Conservation (phyloP, 2,329 filamentous ascomycete genomes). For the Beauveria rudraprayagi region DNA sequence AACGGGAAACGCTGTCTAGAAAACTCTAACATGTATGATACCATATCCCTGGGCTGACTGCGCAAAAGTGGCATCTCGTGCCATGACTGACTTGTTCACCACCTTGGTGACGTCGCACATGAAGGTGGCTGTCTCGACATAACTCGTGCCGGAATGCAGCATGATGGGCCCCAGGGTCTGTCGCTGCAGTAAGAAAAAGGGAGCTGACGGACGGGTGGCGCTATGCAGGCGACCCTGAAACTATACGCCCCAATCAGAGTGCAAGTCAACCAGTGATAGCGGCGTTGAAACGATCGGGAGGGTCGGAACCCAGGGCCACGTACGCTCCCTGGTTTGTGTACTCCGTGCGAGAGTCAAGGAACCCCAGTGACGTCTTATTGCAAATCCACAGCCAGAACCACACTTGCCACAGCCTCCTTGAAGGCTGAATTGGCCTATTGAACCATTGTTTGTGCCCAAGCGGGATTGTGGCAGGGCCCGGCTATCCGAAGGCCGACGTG, state of each 20-base stretch:
- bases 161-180: not conserved
- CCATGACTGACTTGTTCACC: not conserved
- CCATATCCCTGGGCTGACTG: not conserved
- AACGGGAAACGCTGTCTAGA: not conserved
- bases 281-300: not conserved
- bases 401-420: not conserved
- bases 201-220: not conserved
- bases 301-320: not conserved
- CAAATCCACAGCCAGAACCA: not conserved
- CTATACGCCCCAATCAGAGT: not conserved
- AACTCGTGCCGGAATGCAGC: not conserved
- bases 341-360: no score
- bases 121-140: not conserved
- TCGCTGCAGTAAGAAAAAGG: slow-evolving; percentile 3
- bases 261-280: not conserved
- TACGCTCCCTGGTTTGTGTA: not conserved
- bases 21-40: not conserved
- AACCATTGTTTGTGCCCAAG: not conserved
- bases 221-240: slow-evolving; percentile 5
- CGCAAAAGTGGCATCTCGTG: not conserved
- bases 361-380: no score
- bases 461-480: slow-evolving; percentile 1
- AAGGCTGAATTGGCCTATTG: not conserved
- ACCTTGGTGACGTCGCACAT: not conserved
- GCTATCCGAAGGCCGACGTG: not conserved